phyloP scores from a whole-genome alignment of 2,329 filamentous ascomycete genomes.

The Calonectria crousiana region DNA sequence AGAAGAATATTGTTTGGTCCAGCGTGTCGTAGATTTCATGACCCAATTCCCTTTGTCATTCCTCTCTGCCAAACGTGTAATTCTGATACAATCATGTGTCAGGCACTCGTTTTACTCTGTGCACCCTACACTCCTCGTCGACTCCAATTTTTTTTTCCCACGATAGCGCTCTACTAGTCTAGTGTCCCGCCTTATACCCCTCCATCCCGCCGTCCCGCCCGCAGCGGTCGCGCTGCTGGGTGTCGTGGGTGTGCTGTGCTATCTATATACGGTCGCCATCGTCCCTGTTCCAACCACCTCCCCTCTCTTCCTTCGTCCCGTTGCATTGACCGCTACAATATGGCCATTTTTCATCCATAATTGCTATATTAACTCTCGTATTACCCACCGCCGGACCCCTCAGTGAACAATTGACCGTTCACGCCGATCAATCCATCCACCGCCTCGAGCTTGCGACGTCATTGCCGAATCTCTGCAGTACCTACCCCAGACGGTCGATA shows the following conservation, averaged over 20 bases:
- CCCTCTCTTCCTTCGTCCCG: conserved; percentile 25
- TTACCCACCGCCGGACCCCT: not conserved
- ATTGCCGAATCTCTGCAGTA: not conserved
- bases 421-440: not conserved
- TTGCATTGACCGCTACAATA: conserved; percentile 13
- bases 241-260: not conserved
- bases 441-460: not conserved
- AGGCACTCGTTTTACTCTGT: not conserved
- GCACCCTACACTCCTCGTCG: conserved; percentile 12
- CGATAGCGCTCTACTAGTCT: not conserved
- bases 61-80: not conserved
- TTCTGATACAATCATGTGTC: not conserved
- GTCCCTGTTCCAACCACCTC: conserved; percentile 14
- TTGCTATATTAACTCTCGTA: not conserved
- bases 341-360: not conserved
- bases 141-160: not conserved
- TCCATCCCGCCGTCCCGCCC: not conserved
- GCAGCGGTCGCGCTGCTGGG: not conserved
- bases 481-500: not conserved
- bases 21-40: not conserved
- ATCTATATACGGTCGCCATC: conserved; percentile 19
- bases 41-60: not conserved
- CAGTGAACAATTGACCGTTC: not conserved
- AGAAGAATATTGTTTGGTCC: not conserved
- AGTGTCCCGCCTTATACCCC: not conserved